Conservation (phyloP, 257 asterid genomes). For the Rauvolfia tetraphylla region DNA sequence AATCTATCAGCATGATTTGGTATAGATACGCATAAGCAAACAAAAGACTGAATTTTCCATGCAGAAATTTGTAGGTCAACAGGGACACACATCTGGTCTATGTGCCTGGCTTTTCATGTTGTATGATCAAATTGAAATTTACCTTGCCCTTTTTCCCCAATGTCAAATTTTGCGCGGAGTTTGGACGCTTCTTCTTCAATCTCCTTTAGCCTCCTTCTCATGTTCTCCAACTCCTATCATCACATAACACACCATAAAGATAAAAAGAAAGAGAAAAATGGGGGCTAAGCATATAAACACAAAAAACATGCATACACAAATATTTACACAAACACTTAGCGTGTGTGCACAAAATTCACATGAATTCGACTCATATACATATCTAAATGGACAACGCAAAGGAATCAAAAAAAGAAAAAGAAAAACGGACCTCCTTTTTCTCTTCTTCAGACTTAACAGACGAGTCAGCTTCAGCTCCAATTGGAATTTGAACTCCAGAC, state of each 20-base stretch:
- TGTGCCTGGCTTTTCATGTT: neutral
- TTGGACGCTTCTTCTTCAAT: slow-evolving; percentile 83
- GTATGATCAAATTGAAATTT: neutral
- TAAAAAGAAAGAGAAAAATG: too few relatives aligned
- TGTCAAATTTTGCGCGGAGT: slow-evolving; percentile 75
- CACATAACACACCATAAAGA: neutral
- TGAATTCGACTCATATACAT: neutral
- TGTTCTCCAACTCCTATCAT: slow-evolving; percentile 63
- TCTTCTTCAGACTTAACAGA: slow-evolving; percentile 13
- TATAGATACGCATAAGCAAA: neutral
- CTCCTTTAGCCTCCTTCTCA: slow-evolving; percentile 74
- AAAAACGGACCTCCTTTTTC: neutral
- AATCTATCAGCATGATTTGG: neutral
- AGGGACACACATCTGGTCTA: neutral
- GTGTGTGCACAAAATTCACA: neutral
- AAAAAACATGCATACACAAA: neutral
- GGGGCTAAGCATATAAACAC: neutral
- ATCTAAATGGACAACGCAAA: neutral
- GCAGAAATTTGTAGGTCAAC: neutral
- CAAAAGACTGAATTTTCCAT: neutral
- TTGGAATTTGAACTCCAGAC: slow-evolving; percentile 5
- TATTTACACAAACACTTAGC: neutral
- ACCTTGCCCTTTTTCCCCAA: slow-evolving; percentile 59
- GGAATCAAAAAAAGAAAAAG: neutral
- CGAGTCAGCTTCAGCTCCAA: slow-evolving; percentile 23